Evolutionary conservation across 495 filamentous ascomycete genomes (phyloP).

Genomic region (Pyronema domesticum): DNA sequence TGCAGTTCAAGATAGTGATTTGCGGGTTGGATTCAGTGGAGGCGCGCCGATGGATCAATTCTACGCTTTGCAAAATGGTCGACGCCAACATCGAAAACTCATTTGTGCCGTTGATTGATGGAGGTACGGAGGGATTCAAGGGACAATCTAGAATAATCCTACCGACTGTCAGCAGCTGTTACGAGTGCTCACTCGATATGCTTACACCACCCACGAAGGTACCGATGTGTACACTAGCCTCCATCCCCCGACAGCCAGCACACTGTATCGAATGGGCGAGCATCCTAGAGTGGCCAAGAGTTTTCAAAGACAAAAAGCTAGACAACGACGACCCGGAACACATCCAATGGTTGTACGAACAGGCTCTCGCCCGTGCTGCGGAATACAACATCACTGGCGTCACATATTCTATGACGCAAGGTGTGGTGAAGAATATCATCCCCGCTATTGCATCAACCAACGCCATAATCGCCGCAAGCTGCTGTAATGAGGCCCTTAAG

Average conservation of each 20-base stretch:
- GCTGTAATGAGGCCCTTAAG: conserved; percentile 94
- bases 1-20: conserved; percentile 84
- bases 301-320: conserved; percentile 41
- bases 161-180: conserved; percentile 81
- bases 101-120: conserved; percentile 84
- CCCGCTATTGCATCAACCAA: conserved; percentile 97
- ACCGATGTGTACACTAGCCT: conserved; percentile 89
- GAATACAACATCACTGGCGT: conserved; percentile 88
- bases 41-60: conserved; percentile 95
- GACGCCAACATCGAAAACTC: conserved; percentile 54
- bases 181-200: conserved; percentile 97
- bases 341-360: conserved; percentile 89
- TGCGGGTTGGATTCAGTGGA: conserved; percentile 98
- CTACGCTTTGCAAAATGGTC: conserved; percentile 77
- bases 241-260: conserved; percentile 90
- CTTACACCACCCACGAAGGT: conserved; percentile 86
- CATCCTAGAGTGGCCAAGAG: conserved; percentile 55
- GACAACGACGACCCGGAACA: conserved; percentile 96
- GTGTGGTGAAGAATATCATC: conserved; percentile 98
- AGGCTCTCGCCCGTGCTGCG: conserved; percentile 56
- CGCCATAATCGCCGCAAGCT: conserved; percentile 83
- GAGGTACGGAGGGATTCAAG: conserved; percentile 96
- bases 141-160: conserved; percentile 87
- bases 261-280: conserved; percentile 99
- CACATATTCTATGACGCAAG: conserved; percentile 92